Evolutionary conservation across 805 yeast species (phyloP).

Genomic region (Nakazawaea peltata): DNA sequence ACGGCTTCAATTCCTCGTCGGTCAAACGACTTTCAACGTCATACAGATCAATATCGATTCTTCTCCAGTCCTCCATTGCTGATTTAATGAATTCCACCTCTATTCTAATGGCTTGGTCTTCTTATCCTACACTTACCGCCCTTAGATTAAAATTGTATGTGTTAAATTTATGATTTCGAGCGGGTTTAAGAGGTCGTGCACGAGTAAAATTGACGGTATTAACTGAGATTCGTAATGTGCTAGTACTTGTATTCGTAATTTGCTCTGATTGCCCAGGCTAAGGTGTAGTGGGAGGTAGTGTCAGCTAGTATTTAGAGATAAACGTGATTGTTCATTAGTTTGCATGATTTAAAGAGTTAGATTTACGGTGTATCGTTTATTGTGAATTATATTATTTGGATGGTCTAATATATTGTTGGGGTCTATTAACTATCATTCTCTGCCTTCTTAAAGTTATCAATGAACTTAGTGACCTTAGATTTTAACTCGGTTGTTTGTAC

Average conservation of each 20-base stretch:
- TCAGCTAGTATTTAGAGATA: too few relatives aligned
- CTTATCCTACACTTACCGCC: neutral
- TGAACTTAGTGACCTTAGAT: conserved; percentile 30
- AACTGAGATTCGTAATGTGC: too few relatives aligned
- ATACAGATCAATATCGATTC: conserved; percentile 86
- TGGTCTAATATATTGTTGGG: neutral
- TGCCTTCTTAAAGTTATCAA: conserved; percentile 20
- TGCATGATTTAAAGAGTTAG: too few relatives aligned
- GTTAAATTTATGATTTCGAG: too few relatives aligned
- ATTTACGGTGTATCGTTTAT: too few relatives aligned
- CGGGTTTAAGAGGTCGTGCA: too few relatives aligned
- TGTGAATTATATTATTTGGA: too few relatives aligned
- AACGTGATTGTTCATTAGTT: too few relatives aligned
- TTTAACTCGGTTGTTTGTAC: conserved; percentile 34
- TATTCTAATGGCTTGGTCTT: neutral
- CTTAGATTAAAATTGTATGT: neutral
- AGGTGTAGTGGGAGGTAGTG: too few relatives aligned
- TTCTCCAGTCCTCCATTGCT: conserved; percentile 75
- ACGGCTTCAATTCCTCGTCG: conserved; percentile 54
- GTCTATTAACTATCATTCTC: neutral
- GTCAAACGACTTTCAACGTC: conserved; percentile 74
- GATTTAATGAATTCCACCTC: neutral
- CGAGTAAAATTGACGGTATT: too few relatives aligned
- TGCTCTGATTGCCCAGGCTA: too few relatives aligned
- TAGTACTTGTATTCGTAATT: too few relatives aligned